Conservation (phyloP, 2,329 filamentous ascomycete genomes). For the Aureobasidium namibiae region DNA sequence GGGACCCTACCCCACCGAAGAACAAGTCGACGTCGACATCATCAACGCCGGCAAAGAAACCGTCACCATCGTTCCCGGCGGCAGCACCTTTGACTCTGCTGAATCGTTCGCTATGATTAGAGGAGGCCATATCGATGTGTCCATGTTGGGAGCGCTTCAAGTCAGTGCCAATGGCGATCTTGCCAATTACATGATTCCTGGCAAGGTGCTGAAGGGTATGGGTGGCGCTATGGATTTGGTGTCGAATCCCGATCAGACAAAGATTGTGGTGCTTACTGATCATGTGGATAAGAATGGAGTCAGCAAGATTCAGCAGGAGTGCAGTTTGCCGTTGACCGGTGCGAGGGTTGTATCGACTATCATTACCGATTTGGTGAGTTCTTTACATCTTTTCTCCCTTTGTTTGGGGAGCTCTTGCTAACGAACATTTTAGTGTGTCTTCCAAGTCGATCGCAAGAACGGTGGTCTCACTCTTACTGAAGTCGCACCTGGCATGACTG, state of each 20-base stretch:
- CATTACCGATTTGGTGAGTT: slow-evolving; percentile 62
- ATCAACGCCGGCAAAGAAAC: slow-evolving; percentile 87
- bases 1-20: slow-evolving; percentile 67
- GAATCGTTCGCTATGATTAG: slow-evolving; percentile 86
- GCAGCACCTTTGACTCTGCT: slow-evolving; percentile 67
- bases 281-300: slow-evolving; percentile 94
- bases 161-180: slow-evolving; percentile 71
- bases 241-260: slow-evolving; percentile 73
- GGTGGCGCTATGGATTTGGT: slow-evolving; percentile 91
- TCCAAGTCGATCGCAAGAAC: slow-evolving; percentile 56
- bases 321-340: slow-evolving; percentile 87
- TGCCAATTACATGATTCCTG: slow-evolving; percentile 86
- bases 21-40: slow-evolving; percentile 66
- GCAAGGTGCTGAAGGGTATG: slow-evolving; percentile 82
- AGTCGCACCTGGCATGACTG: slow-evolving; percentile 57
- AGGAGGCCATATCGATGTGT: slow-evolving; percentile 74
- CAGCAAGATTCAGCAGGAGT: slow-evolving; percentile 91
- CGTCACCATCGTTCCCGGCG: slow-evolving; percentile 69
- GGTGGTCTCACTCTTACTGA: slow-evolving; percentile 61
- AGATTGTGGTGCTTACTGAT: slow-evolving; percentile 96
- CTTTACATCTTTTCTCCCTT: too few species aligned
- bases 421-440: too few species aligned
- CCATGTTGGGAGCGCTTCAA: slow-evolving; percentile 74
- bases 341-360: slow-evolving; percentile 81
- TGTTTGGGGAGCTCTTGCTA: too few species aligned